Conservation (phyloP, 139 green algal species). For the Klebsormidium nitens region DNA sequence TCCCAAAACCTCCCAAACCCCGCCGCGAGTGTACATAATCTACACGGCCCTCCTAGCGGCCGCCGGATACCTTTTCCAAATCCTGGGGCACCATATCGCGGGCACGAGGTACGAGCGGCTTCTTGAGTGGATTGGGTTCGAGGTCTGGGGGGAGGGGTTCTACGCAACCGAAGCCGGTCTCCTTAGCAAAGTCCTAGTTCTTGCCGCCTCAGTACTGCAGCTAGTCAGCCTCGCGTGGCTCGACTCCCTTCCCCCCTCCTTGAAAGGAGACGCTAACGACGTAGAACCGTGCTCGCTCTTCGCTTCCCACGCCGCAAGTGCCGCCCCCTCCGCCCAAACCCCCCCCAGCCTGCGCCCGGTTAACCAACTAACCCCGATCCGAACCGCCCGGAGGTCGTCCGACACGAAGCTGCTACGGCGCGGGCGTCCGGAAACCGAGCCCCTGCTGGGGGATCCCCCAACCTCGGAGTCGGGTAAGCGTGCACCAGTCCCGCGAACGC, state of each 20-base stretch:
- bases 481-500: neutral
- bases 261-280: neutral
- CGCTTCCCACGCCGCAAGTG: neutral
- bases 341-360: too few species aligned
- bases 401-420: neutral
- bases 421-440: neutral
- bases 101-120: neutral
- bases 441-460: neutral
- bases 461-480: neutral
- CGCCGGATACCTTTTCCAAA: conserved; percentile 16
- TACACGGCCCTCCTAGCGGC: conserved; percentile 12
- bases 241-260: neutral
- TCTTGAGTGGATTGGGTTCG: conserved; percentile 5
- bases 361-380: too few species aligned
- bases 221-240: conserved; percentile 5
- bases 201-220: conserved; percentile 15
- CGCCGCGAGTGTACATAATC: neutral
- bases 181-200: conserved; percentile 2
- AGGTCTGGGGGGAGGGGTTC: neutral
- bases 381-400: neutral
- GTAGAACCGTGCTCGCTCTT: conserved; percentile 18
- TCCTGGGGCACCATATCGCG: neutral
- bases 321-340: neutral
- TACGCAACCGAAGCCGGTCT: neutral
- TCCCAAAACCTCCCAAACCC: conserved; percentile 4